Percentiles rank a stretch among this genome's conserved stretches.
Conservation (phyloP, 768 basidiomycete species). For the Gyrodon lividus region DNA sequence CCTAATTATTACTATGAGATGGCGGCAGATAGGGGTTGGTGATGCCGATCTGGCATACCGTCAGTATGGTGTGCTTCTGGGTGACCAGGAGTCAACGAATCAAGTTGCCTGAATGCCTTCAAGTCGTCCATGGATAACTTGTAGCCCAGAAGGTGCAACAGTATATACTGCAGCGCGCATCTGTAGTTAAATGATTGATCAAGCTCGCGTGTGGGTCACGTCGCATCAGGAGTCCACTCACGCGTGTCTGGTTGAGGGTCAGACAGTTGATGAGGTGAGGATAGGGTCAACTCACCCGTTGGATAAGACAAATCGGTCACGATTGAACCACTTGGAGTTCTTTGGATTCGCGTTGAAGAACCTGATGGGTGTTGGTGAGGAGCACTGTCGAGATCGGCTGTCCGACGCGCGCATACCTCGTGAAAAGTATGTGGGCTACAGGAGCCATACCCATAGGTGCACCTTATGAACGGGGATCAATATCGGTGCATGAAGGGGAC, state of each 20-base stretch:
- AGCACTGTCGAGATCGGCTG: not conserved
- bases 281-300: constrained; percentile 63
- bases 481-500: constrained; percentile 8
- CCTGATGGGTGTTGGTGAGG: constrained; percentile 34
- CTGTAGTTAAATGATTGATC: constrained; percentile 37
- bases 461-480: constrained; percentile 40
- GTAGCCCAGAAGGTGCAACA: constrained; percentile 91
- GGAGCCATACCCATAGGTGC: constrained; percentile 96
- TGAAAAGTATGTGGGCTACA: constrained; percentile 76
- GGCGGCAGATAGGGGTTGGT: constrained; percentile 1
- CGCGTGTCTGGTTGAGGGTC: constrained; percentile 58
- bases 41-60: constrained; percentile 34
- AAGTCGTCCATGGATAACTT: constrained; percentile 90
- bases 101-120: constrained; percentile 89
- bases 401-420: constrained; percentile 45
- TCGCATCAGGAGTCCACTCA: constrained; percentile 36
- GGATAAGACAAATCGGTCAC: constrained; percentile 95
- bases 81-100: constrained; percentile 90
- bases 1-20: constrained; percentile 36
- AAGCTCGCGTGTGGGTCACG: not conserved
- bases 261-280: constrained; percentile 6
- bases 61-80: constrained; percentile 76
- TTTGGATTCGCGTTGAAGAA: constrained; percentile 89
- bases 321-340: constrained; percentile 91
- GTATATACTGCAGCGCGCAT: constrained; percentile 90